These are phyloP conservation scores for Plasmopara viticola DNA, from an alignment of 352 stramenopile species.

Conservation along the genomic window DNA sequence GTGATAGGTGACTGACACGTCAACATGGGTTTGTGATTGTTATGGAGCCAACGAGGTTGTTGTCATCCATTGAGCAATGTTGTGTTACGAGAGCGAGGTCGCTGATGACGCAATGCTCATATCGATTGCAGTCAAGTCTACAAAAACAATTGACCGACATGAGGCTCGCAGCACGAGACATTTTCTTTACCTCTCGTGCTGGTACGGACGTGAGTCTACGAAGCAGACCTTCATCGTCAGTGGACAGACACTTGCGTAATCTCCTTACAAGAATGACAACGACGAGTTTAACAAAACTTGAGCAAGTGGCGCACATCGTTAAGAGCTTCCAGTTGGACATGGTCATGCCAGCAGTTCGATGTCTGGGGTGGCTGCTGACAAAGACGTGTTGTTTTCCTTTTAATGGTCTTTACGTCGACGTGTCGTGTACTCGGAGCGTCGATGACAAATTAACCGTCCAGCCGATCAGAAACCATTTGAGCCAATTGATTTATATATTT, in stretches of 20 bases:
- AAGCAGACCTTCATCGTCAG: conserved; percentile 33
- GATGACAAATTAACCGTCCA: too few relatives aligned
- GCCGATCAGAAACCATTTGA: too few relatives aligned
- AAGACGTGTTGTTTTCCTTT: conserved; percentile 79
- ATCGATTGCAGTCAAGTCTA: conserved; percentile 9
- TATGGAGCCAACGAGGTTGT: conserved; percentile 65
- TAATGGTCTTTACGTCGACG: conserved; percentile 62
- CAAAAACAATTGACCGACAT: conserved; percentile 28
- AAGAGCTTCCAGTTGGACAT: conserved; percentile 64
- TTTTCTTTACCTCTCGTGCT: too few relatives aligned
- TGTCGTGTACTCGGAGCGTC: conserved; percentile 48
- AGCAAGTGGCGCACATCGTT: conserved; percentile 53
- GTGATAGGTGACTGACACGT: background rate
- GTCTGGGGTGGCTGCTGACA: conserved; percentile 68
- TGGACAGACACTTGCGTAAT: conserved; percentile 37
- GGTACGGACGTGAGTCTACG: too few relatives aligned
- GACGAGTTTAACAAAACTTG: conserved; percentile 16
- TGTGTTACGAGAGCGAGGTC: conserved; percentile 34
- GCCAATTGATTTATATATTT: too few relatives aligned
- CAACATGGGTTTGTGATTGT: conserved; percentile 54
- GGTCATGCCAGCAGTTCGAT: conserved; percentile 64
- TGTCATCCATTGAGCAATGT: conserved; percentile 61
- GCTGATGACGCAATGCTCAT: conserved; percentile 18
- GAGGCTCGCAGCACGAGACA: too few relatives aligned
- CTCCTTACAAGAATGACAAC: conserved; percentile 30